Evolutionary conservation across 352 stramenopile species (phyloP), one percentile per base, ranked within the genome.

Genomic region (Pythium coloratum): DNA sequence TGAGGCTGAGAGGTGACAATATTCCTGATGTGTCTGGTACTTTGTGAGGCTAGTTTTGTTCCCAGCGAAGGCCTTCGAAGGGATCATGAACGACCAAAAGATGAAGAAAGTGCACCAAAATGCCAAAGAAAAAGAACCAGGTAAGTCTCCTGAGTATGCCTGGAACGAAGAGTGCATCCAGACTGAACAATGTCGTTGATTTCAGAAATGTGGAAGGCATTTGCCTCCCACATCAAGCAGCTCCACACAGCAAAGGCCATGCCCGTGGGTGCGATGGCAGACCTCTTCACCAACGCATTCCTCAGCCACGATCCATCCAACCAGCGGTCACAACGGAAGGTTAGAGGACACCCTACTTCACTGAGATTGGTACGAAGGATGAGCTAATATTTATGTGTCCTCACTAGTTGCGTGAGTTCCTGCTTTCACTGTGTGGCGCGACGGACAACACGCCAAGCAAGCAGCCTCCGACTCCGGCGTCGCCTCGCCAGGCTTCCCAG

Each of bases 41-140:
- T 24, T 24, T 24, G 20, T 24, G 20, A 24, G n/a, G 66, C 6
- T 57, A 95, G 83, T 78, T 20, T 59, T 93, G 6, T 95, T 93
- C 33, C 81, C 84, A 32, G 38, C 73, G 2, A 85, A 88, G 58
- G 76, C 82, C 13, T 92, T 95, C 55, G 86, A 92, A 77, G 86
- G 83, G 3, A 93, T 93, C 54, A 87, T 95, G 75, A 91, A 78
- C 59, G 79, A 92, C 33, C 78, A 90, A 61, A 89, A 90, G 38
- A 76, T 95, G 20, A 79, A 85, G 40, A 93, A 93, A 62, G 70
- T 90, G 6, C 83, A 93, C 61, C 81, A 91, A 56, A 77, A 78
- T 40, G 80, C 75, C 34, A 91, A 91, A 62, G 77, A 88, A 50
- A 91, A 87, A 55, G 81, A 92, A 67, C 65, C 81, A 1, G 84